Base-by-base conservation (phyloP, 164 flowering plant genomes). In the Cinnamomum micranthum region DNA sequence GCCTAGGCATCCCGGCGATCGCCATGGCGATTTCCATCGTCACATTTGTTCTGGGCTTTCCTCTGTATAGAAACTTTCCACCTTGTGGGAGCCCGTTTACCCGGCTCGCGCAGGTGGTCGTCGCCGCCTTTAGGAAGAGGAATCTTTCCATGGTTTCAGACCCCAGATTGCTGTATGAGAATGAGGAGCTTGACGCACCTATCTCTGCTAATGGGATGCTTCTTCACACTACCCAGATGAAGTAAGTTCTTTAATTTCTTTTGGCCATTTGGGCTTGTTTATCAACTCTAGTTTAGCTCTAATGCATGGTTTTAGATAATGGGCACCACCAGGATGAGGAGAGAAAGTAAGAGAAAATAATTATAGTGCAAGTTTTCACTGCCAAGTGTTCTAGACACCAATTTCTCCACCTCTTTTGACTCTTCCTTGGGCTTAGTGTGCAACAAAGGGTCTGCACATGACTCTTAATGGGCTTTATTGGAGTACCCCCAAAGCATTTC, bases 11-110 rank as follows among this genome's bases (percentile, higher is more conserved):
- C 4, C 96, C 96, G 0, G 78, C 94, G 50, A 31, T 83, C 6
- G 80, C 86, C 5, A 91, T 93, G 93, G 83, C 82, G 17, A 50
- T 93, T 1, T 90, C 98, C 10, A 79, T 91, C 3, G 71, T 90
- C 13, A 25, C 85, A 0, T 91, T 93, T 68, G 41, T 93, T 0
- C 0, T 75, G 3, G 96, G 91, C 25, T 91, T 85, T 80, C 89
- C 84, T 19, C 84, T 89, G 50, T 93, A 91, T 77, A 81, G 91
- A 69, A 80, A 87, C 72, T 15, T 87, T 77, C 87, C 88, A 50
- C 96, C 94, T 14, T 82, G 81, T 3, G 98, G 98, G 7, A 93
- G 98, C 74, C 98, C 95, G 35, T 90, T 93, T 74, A 90, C 92
- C 41, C 84, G 95, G 50, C 65, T 93, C 79, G 3, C 84, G 9